Conservation (phyloP, 805 yeast species). For the Cyberlindnera maclurae region DNA sequence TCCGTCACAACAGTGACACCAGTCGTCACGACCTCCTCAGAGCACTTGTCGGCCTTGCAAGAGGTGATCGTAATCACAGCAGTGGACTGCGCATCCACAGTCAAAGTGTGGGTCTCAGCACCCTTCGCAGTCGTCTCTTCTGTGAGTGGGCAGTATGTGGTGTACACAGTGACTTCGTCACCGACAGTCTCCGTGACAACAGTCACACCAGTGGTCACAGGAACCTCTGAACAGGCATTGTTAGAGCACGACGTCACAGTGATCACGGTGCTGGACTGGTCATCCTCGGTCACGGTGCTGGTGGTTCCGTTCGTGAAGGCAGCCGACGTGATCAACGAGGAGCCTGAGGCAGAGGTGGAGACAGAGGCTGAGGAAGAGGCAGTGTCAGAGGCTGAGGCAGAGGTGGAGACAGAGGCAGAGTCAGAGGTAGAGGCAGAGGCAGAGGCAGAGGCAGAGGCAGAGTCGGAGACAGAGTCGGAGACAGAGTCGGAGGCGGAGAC, state of each 20-base stretch:
- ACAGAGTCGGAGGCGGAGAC: neutral
- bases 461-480: neutral
- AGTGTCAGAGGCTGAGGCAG: constrained; percentile 8
- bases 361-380: constrained; percentile 1
- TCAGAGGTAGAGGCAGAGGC: constrained; percentile 8
- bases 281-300: constrained; percentile 16
- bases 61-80: neutral
- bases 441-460: constrained; percentile 6
- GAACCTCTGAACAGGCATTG: constrained; percentile 5
- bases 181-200: constrained; percentile 8
- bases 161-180: constrained; percentile 4
- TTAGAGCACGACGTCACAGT: constrained; percentile 11
- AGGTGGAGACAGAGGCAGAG: constrained; percentile 6
- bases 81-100: too few species aligned
- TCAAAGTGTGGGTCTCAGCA: too few species aligned
- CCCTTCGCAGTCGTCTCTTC: neutral
- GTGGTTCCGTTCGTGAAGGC: constrained; percentile 8
- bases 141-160: constrained; percentile 8
- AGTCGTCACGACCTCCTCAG: too few species aligned
- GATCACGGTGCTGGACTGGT: constrained; percentile 8
- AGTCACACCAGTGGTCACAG: constrained; percentile 12
- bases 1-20: too few species aligned
- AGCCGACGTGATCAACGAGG: constrained; percentile 3
- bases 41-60: neutral
- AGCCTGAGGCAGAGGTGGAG: constrained; percentile 10